Evolutionary conservation across 305 asterid species (phyloP).

Genomic region (Rubia tinctorum): DNA sequence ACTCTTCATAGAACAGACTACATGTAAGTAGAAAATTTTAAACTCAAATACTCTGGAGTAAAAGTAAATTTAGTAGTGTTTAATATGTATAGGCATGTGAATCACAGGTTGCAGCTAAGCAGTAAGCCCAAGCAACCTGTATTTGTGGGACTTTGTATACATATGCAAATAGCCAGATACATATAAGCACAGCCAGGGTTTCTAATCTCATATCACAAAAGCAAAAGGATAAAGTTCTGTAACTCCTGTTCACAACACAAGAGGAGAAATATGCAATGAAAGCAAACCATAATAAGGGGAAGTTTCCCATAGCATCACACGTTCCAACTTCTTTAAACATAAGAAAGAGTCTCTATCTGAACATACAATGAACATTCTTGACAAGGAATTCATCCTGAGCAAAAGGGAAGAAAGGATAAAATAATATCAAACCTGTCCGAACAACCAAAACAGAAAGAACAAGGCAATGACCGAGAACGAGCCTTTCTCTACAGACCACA

Average conservation of each 20-base stretch:
- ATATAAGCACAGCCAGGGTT: background rate
- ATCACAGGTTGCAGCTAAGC: background rate
- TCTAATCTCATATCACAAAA: background rate
- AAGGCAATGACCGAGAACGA: constrained; percentile 92
- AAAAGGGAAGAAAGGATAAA: background rate
- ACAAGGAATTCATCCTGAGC: background rate
- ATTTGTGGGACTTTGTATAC: background rate
- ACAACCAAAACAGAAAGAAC: constrained; percentile 80
- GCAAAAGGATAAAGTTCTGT: background rate
- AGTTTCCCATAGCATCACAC: background rate
- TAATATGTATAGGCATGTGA: background rate
- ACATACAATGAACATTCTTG: background rate
- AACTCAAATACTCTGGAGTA: background rate
- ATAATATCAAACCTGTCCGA: constrained; percentile 64
- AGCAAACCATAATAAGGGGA: background rate
- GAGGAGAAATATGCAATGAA: background rate
- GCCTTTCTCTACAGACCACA: constrained; percentile 91
- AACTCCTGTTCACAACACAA: background rate
- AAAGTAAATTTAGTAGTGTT: background rate
- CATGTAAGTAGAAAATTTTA: background rate
- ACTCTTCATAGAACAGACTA: background rate
- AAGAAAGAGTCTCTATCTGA: background rate
- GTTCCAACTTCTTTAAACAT: background rate
- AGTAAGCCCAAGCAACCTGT: background rate
- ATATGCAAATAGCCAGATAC: background rate